Base-by-base conservation (phyloP, 352 stramenopile species). In the Phytophthora quininea region DNA sequence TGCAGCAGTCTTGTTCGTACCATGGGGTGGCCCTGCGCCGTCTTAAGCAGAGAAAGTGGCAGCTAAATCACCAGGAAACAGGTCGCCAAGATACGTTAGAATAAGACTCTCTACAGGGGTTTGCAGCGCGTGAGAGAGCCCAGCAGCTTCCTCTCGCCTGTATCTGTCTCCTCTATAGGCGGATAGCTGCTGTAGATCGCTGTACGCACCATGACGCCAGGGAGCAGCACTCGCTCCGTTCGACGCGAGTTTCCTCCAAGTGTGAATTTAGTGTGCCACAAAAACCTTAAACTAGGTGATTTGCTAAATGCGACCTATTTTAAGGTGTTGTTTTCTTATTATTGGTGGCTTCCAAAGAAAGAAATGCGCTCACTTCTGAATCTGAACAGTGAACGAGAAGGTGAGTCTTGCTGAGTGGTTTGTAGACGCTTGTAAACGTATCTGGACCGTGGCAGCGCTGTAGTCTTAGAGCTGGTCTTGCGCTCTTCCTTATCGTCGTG, bases 31-130 rank as follows among this genome's bases (percentile, higher is more conserved):
- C 93, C 89, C 71, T 97, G 95, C 24, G 97, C 96, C 64, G 96
- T 97, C 76, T 97, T 97, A 35, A 99, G 82, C 60, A 99, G 83
- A 31, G 96, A 98, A 70, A 99, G 87, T 48, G 97, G 97, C 67
- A 99, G 76, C 97, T 94, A 80, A 24, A 12, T 45, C 62, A 24
- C 56, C 12, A 33, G 1, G 55, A 53, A 31, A 31, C 72, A 3
- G 62, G 19, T 4, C 4, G 66, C 27, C 54, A 73, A 80, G 62
- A 69, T 69, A 60, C 60, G 51, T 62, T 7, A 55, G 65, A 3
- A 51, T 14, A 2, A 6, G 40, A 32, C 24, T 62, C 64, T 40
- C 33, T 51, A 32, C 40, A n/a, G 5, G 2, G 6, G 35, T 40
- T 24, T 31, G 49, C 47, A 71, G 31, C 5, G 43, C 12, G 14